A percentile compares a stretch with the other conserved stretches of the same genome.
These are phyloP conservation scores for Leccinum brunneo-olivaceum DNA, from an alignment of 1,284 basidiomycete species.

Conservation along the genomic window DNA sequence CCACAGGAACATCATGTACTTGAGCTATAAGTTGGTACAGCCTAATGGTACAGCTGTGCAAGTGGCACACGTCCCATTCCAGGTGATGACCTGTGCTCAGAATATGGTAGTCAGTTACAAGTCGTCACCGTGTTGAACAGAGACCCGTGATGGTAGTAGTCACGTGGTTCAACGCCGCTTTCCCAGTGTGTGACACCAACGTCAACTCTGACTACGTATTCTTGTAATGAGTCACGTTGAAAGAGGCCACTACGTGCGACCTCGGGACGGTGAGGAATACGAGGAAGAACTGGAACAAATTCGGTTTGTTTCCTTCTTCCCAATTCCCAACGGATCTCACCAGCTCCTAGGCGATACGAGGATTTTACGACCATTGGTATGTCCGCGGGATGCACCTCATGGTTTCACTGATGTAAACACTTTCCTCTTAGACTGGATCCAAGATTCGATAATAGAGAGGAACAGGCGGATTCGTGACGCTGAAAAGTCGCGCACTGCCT, in stretches of 20 bases:
- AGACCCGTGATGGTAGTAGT: no score
- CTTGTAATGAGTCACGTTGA: slow-evolving; percentile 17
- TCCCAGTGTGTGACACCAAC: slow-evolving; percentile 3
- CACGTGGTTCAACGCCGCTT: slow-evolving; percentile 12
- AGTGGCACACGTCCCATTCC: no score
- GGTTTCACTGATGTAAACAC: slow-evolving; percentile 5
- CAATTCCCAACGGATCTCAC: slow-evolving; percentile 15
- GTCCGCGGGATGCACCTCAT: slow-evolving; percentile 22
- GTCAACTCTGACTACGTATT: no score
- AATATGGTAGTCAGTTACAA: no score
- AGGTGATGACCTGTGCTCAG: no score
- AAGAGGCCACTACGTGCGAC: slow-evolving; percentile 22
- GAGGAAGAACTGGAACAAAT: slow-evolving; percentile 30
- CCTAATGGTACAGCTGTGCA: neutral
- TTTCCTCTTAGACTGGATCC: slow-evolving; percentile 73
- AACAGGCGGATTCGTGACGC: slow-evolving; percentile 63
- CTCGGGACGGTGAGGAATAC: slow-evolving; percentile 22
- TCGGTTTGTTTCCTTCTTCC: slow-evolving; percentile 17
- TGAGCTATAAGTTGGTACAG: neutral
- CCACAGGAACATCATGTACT: neutral
- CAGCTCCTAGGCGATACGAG: slow-evolving; percentile 57
- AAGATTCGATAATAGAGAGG: slow-evolving; percentile 86
- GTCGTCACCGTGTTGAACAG: no score
- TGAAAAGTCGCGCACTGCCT: slow-evolving; percentile 40
- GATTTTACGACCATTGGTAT: slow-evolving; percentile 80